Percentiles rank a stretch among this genome's conserved stretches.
These are phyloP conservation scores for Heteromeles arbutifolia DNA, from an alignment of 306 rosid species.

Conservation along the genomic window DNA sequence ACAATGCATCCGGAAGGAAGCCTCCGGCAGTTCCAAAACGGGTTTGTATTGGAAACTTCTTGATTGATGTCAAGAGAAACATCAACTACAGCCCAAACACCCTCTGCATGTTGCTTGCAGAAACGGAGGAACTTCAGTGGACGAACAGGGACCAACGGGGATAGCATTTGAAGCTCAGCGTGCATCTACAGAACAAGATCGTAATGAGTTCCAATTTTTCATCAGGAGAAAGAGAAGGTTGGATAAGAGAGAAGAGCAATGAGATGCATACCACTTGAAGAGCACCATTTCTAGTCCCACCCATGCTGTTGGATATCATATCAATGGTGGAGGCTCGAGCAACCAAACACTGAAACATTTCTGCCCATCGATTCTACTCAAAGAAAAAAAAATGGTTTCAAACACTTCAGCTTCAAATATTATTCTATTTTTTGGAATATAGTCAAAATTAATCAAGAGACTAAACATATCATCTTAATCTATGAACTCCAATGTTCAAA, in stretches of 20 bases:
- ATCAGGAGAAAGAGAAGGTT: background rate
- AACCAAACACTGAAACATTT: slow-evolving; percentile 62
- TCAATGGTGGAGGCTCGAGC: slow-evolving; percentile 55
- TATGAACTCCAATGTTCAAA: background rate
- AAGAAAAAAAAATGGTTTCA: slow-evolving; percentile 11
- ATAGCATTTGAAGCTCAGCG: slow-evolving; percentile 74
- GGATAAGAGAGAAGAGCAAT: background rate
- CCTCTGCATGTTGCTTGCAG: slow-evolving; percentile 73
- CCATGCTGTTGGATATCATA: slow-evolving; percentile 41
- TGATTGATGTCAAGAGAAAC: slow-evolving; percentile 50
- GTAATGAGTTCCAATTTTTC: slow-evolving; percentile 1
- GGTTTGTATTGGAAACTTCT: slow-evolving; percentile 20
- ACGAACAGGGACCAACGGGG: slow-evolving; percentile 78
- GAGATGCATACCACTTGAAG: slow-evolving; percentile 56
- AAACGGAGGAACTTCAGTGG: slow-evolving; percentile 59
- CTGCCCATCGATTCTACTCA: slow-evolving; percentile 67
- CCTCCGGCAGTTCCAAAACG: slow-evolving; percentile 44
- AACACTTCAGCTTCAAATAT: background rate
- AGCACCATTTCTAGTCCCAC: slow-evolving; percentile 59
- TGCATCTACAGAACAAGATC: slow-evolving; percentile 44
- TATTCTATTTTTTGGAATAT: background rate
- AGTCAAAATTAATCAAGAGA: background rate
- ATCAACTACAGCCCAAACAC: slow-evolving; percentile 83
- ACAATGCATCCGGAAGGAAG: slow-evolving; percentile 88
- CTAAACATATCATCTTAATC: background rate